A percentile compares a stretch with the other conserved stretches of the same genome.
Evolutionary conservation across 1,139 yeast genomes (phyloP).

Genomic region (Geotrichum restrictum): DNA sequence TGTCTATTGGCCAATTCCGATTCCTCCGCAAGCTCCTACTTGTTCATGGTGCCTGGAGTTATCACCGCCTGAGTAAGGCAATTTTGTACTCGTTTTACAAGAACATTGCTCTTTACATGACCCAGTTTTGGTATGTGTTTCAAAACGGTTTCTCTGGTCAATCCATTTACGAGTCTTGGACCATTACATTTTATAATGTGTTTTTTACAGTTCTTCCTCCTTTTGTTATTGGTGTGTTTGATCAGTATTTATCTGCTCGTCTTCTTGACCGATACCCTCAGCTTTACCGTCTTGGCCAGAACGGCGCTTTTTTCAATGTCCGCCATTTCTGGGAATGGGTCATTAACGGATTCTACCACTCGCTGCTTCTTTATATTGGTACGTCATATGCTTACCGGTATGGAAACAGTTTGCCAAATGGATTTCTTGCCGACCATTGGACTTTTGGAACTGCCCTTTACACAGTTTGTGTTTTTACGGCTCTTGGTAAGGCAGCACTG

Average conservation of each 20-base stretch:
- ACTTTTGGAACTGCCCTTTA: slow-evolving; percentile 89
- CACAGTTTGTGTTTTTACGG: slow-evolving; percentile 83
- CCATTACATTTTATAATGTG: slow-evolving; percentile 93
- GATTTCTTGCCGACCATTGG: slow-evolving; percentile 86
- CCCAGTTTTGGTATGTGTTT: slow-evolving; percentile 97
- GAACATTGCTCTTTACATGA: slow-evolving; percentile 91
- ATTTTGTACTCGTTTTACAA: slow-evolving; percentile 93
- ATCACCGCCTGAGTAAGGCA: slow-evolving; percentile 88
- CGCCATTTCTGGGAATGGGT: slow-evolving; percentile 97
- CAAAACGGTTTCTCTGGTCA: slow-evolving; percentile 92
- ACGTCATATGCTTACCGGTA: slow-evolving; percentile 63
- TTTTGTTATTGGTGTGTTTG: slow-evolving; percentile 91
- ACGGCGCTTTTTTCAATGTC: slow-evolving; percentile 82
- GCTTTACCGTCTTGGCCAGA: slow-evolving; percentile 84
- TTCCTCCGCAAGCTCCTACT: slow-evolving; percentile 74
- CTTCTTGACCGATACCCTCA: slow-evolving; percentile 89
- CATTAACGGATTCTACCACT: slow-evolving; percentile 89
- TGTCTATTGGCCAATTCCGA: slow-evolving; percentile 93
- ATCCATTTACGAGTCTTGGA: slow-evolving; percentile 96
- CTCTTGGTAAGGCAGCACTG: slow-evolving; percentile 90
- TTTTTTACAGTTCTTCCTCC: slow-evolving; percentile 94
- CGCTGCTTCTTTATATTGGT: slow-evolving; percentile 76
- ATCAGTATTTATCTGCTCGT: slow-evolving; percentile 90
- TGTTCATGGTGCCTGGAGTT: slow-evolving; percentile 98
- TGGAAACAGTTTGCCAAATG: slow-evolving; percentile 64